These are phyloP conservation scores for Lasiosphaeria ovina DNA, from an alignment of 495 filamentous ascomycete species.

Conservation along the genomic window DNA sequence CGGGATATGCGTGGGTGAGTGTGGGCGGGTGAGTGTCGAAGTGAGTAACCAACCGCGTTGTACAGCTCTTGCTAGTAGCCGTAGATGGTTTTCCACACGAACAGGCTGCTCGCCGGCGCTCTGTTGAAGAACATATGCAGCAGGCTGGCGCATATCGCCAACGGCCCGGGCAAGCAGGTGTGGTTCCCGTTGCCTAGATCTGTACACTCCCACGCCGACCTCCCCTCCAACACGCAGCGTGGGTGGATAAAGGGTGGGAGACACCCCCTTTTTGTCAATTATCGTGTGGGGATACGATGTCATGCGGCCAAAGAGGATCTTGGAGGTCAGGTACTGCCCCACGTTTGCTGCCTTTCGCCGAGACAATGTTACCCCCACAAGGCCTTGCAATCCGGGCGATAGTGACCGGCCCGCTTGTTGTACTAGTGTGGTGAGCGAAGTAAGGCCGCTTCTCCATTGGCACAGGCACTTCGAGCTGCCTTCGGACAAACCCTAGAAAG, in stretches of 20 bases:
- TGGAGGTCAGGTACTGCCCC: slow-evolving; percentile 10
- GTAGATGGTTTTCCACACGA: slow-evolving; percentile 10
- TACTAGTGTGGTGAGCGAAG: too few species aligned
- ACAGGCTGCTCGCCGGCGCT: slow-evolving; percentile 2
- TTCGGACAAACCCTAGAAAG: too few species aligned
- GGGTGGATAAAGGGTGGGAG: slow-evolving; percentile 11
- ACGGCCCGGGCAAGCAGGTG: slow-evolving; percentile 4
- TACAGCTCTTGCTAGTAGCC: background rate
- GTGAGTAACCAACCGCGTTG: background rate
- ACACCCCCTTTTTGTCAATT: slow-evolving; percentile 1
- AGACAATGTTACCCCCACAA: background rate
- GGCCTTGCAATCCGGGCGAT: background rate
- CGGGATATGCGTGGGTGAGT: too few species aligned
- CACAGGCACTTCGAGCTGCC: too few species aligned
- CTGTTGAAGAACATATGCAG: slow-evolving; percentile 10
- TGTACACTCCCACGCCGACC: background rate
- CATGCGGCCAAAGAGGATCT: slow-evolving; percentile 7
- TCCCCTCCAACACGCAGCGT: slow-evolving; percentile 7
- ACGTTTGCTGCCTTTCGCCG: slow-evolving; percentile 2
- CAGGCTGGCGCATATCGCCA: slow-evolving; percentile 7
- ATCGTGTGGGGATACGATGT: slow-evolving; percentile 8
- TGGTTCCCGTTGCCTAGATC: slow-evolving; percentile 5
- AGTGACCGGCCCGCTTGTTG: background rate
- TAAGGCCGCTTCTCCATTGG: too few species aligned
- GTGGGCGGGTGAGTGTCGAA: too few species aligned